These are phyloP conservation scores for Lentinula sp. DNA, from an alignment of 768 basidiomycete genomes.

Conservation along the genomic window DNA sequence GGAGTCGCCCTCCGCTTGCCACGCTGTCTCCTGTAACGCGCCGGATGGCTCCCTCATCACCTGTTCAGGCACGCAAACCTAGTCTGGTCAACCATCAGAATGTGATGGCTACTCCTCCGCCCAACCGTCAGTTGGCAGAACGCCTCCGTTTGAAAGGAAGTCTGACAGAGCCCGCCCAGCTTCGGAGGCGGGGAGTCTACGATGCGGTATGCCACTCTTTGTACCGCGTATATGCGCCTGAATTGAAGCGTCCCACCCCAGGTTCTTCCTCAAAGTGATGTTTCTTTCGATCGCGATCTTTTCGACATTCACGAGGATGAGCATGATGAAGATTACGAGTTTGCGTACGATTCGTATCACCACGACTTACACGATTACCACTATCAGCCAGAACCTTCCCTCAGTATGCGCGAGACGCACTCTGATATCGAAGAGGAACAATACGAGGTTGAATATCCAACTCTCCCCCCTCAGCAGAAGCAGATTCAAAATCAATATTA, in stretches of 20 bases:
- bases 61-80: constrained; percentile 7
- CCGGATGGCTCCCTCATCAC: constrained; percentile 7
- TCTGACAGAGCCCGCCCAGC: constrained; percentile 63
- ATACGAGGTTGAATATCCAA: constrained; percentile 5
- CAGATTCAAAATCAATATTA: constrained; percentile 11
- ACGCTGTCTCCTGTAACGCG: constrained; percentile 5
- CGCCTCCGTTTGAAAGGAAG: constrained; percentile 64
- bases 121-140: constrained; percentile 45
- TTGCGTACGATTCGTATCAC: constrained; percentile 24
- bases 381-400: constrained; percentile 10
- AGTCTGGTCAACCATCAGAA: constrained; percentile 15
- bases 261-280: constrained; percentile 17
- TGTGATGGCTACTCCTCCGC: constrained; percentile 61
- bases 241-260: constrained; percentile 16
- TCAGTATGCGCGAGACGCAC: constrained; percentile 6
- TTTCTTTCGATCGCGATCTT: constrained; percentile 46
- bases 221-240: constrained; percentile 15
- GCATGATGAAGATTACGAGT: constrained; percentile 44
- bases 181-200: constrained; percentile 38
- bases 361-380: constrained; percentile 19
- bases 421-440: constrained; percentile 5
- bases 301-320: constrained; percentile 76
- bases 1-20: constrained; percentile 9
- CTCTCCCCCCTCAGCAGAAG: constrained; percentile 26
- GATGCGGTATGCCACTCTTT: constrained; percentile 28